phyloP scores from a whole-genome alignment of 139 green algal genomes.

The Picocystis salinarum region DNA sequence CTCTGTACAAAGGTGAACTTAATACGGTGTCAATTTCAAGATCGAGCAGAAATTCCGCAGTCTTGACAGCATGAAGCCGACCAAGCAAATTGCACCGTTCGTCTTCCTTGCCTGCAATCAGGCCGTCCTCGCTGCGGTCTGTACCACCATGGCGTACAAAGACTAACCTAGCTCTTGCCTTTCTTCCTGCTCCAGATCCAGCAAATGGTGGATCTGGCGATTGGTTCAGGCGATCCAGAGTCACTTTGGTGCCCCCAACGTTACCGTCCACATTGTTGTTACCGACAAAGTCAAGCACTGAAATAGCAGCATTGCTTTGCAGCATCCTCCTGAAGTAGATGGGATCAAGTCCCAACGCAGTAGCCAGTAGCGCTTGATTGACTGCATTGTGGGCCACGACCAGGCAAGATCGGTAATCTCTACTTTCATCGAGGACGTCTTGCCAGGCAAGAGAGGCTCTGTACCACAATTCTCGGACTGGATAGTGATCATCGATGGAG shows the following conservation, averaged over 20 bases:
- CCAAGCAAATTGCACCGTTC: constrained; percentile 20
- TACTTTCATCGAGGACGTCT: constrained; percentile 12
- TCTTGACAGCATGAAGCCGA: constrained; percentile 21
- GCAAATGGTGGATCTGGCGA: constrained; percentile 23
- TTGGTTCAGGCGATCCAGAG: constrained; percentile 35
- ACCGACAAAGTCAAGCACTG: not conserved
- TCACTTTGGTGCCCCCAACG: constrained; percentile 56
- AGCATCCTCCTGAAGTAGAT: constrained; percentile 55
- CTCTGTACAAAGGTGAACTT: constrained; percentile 16
- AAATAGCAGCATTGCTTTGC: constrained; percentile 23
- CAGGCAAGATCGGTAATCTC: too few species aligned
- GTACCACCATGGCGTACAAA: constrained; percentile 28
- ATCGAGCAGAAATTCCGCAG: constrained; percentile 21
- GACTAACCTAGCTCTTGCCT: constrained; percentile 15
- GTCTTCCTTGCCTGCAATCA: constrained; percentile 20
- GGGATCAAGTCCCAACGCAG: constrained; percentile 13
- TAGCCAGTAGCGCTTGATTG: constrained; percentile 52
- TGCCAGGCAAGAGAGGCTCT: constrained; percentile 3
- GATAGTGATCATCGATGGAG: constrained; percentile 56
- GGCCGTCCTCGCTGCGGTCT: constrained; percentile 12
- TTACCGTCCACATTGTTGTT: constrained; percentile 54
- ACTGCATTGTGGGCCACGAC: constrained; percentile 92
- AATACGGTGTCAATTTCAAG: constrained; percentile 21
- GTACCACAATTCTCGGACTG: constrained; percentile 10
- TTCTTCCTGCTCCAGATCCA: constrained; percentile 8